Evolutionary conservation across 2,329 filamentous ascomycete genomes (phyloP).

Genomic region (Fusarium proliferatum): DNA sequence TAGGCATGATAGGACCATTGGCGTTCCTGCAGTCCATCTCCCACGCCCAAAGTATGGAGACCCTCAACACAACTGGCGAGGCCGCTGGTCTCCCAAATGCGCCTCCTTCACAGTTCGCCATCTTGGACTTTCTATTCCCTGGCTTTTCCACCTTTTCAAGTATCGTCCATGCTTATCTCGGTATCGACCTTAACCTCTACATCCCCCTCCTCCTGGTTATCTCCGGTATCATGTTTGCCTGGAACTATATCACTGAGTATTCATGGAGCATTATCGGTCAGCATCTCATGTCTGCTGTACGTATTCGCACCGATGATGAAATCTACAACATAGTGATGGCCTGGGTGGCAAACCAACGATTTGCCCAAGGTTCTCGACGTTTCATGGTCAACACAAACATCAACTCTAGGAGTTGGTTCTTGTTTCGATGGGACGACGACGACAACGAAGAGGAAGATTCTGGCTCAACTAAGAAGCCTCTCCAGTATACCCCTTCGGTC

Average conservation of each 20-base stretch:
- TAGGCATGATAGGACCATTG: conserved; percentile 23
- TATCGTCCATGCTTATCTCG: conserved; percentile 65
- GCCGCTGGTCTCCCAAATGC: neutral
- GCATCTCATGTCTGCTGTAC: conserved; percentile 73
- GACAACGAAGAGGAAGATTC: conserved; percentile 59
- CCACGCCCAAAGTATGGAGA: conserved; percentile 40
- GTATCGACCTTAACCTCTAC: conserved; percentile 72
- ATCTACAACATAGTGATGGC: conserved; percentile 78
- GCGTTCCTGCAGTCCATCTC: conserved; percentile 11
- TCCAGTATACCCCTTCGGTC: conserved; percentile 74
- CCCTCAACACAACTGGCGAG: conserved; percentile 34
- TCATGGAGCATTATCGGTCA: conserved; percentile 60
- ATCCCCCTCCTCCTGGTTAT: conserved; percentile 66
- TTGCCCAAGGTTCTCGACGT: conserved; percentile 67
- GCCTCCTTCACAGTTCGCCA: conserved; percentile 53
- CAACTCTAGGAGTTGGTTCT: conserved; percentile 62
- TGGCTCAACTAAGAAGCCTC: conserved; percentile 57
- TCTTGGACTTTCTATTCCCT: conserved; percentile 73
- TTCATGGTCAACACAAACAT: conserved; percentile 74
- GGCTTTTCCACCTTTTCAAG: conserved; percentile 70
- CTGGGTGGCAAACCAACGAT: conserved; percentile 73
- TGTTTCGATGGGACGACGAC: conserved; percentile 59
- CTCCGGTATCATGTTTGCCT: conserved; percentile 61
- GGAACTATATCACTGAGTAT: conserved; percentile 64
- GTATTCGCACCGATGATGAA: conserved; percentile 76